A percentile compares a stretch with the other conserved stretches of the same genome.
Conservation (phyloP, 2,329 filamentous ascomycete species). For the Arthrobotrys entomopaga region DNA sequence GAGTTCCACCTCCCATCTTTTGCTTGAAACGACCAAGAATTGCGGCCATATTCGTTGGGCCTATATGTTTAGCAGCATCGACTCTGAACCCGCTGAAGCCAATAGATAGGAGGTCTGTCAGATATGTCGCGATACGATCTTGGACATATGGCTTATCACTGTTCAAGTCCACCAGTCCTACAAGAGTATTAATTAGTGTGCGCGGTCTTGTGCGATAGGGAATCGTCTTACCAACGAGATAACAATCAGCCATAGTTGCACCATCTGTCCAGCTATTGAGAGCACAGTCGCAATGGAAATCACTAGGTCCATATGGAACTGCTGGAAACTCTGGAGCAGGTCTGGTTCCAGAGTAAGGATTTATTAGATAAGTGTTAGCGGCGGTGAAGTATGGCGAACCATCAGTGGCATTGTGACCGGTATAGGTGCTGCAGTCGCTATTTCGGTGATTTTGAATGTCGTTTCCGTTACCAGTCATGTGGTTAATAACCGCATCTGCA, state of each 20-base stretch:
- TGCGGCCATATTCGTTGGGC: slow-evolving; percentile 57
- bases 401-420: slow-evolving; percentile 59
- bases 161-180: slow-evolving; percentile 59
- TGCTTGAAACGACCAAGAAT: slow-evolving; percentile 58
- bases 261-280: slow-evolving; percentile 60
- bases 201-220: too few relatives aligned
- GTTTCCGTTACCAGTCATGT: slow-evolving; percentile 59
- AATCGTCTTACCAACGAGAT: slow-evolving; percentile 50
- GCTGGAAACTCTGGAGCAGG: slow-evolving; percentile 59
- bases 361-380: slow-evolving; percentile 59
- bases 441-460: slow-evolving; percentile 60
- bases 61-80: slow-evolving; percentile 60
- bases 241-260: slow-evolving; percentile 59
- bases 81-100: slow-evolving; percentile 60
- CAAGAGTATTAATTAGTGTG: slow-evolving; percentile 11
- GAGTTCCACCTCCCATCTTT: slow-evolving; percentile 58
- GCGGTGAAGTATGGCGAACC: slow-evolving; percentile 60
- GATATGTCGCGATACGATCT: slow-evolving; percentile 59
- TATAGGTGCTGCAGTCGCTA: slow-evolving; percentile 57
- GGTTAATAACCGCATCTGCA: slow-evolving; percentile 60
- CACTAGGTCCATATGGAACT: slow-evolving; percentile 60
- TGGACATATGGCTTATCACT: slow-evolving; percentile 60
- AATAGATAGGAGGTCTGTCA: slow-evolving; percentile 59
- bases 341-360: slow-evolving; percentile 58
- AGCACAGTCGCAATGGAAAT: slow-evolving; percentile 60